These are phyloP conservation scores for Zoysia japonica DNA, from an alignment of 176 grass and related monocot genomes.

Conservation along the genomic window DNA sequence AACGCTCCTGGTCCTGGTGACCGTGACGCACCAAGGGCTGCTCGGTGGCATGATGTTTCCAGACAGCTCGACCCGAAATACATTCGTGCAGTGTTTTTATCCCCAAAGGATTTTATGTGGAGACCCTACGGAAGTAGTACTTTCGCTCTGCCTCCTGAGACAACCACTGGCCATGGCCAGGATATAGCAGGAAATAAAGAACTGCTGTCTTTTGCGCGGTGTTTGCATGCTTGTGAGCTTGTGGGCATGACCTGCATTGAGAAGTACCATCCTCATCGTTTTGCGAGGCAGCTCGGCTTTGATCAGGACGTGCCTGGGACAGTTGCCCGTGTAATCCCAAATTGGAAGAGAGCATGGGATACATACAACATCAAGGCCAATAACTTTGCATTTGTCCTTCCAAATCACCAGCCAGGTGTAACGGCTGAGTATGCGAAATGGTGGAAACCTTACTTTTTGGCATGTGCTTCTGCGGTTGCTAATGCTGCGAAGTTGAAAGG, in stretches of 20 bases:
- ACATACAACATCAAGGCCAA: constrained; percentile 53
- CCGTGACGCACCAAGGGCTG: constrained; percentile 27
- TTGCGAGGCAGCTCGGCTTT: constrained; percentile 70
- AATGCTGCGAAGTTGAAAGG: constrained; percentile 29
- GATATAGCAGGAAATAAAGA: constrained; percentile 13
- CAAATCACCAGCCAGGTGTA: constrained; percentile 39
- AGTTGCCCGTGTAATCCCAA: constrained; percentile 31
- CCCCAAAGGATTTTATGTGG: constrained; percentile 42
- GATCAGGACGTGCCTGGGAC: constrained; percentile 63
- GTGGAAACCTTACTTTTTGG: constrained; percentile 52
- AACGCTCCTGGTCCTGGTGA: background rate
- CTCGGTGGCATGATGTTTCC: constrained; percentile 34
- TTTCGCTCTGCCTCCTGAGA: constrained; percentile 5
- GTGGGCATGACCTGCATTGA: constrained; percentile 46
- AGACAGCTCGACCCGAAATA: constrained; percentile 9
- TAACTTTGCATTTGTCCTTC: constrained; percentile 45
- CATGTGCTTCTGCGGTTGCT: constrained; percentile 20
- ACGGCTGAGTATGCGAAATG: constrained; percentile 47
- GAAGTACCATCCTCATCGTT: constrained; percentile 57
- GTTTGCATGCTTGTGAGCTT: constrained; percentile 44
- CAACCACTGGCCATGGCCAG: background rate
- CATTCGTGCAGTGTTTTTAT: constrained; percentile 13
- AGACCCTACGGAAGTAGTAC: constrained; percentile 28
- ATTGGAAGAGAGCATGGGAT: constrained; percentile 52
- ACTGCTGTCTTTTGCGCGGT: constrained; percentile 29